Evolutionary conservation across 31 red algal species (phyloP), one percentile per base, ranked within the genome.

Genomic region (Odonthalia washingtoniensis): DNA sequence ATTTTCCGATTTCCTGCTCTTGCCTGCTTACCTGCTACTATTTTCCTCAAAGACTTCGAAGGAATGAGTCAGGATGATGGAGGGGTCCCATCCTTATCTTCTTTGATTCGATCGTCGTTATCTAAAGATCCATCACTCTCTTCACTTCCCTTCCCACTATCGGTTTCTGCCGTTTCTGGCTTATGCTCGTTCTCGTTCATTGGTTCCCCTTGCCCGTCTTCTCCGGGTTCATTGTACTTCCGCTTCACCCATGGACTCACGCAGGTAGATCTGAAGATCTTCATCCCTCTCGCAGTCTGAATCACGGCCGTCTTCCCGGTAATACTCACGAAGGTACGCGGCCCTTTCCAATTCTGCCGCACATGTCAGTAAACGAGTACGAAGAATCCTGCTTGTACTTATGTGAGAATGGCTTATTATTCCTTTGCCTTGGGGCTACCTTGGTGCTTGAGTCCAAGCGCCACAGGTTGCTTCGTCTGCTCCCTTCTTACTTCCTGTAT

Each of bases 401-500:
- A 43, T 2, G 35, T 77, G 1, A 4, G 1, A 1, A 77, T 32
- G 6, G 3, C 16, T 5, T 27, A 6, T 6, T 32, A 49, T 32
- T 46, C 4, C n/a, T n/a, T n/a, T n/a, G n/a, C n/a, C n/a, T n/a
- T n/a, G n/a, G n/a, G n/a, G n/a, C n/a, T n/a, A n/a, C 28, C 49
- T n/a, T 4, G 14, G 18, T 2, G 42, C 40, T 77, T 77, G 3
- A 77, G 4, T 4, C 80, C 88, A 77, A 84, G 62, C 3, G 70
- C 39, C 3, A 91, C 36, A 9, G 52, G 0, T 46, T 62, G 27
- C n/a, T 49, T 65, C 16, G 44, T 69, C 5, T 84, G 80, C 18
- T 91, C 35, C 43, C 40, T 65, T 5, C 70, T 16, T 16, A 84
- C 62, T 26, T 65, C 79, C 16, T 84, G 40, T 72, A 72, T 91